Evolutionary conservation across 306 rosid species (phyloP).

Genomic region (Inga laurina): DNA sequence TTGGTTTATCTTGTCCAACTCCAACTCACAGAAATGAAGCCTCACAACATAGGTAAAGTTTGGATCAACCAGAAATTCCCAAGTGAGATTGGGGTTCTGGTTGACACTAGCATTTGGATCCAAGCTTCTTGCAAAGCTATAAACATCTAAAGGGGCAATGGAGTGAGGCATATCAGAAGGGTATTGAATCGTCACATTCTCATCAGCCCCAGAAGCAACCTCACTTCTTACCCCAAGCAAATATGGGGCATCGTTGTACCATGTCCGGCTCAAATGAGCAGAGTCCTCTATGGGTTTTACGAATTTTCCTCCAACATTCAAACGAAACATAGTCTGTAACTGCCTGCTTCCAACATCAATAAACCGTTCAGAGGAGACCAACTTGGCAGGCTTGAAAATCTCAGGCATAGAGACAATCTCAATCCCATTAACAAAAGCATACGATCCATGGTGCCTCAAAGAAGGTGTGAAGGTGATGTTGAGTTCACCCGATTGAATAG

Average conservation of each 20-base stretch:
- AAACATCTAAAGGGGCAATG: constrained; percentile 47
- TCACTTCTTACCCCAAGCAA: constrained; percentile 40
- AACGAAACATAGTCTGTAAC: constrained; percentile 49
- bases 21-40: constrained; percentile 58
- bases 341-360: constrained; percentile 27
- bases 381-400: constrained; percentile 23
- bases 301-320: constrained; percentile 51
- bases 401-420: constrained; percentile 48
- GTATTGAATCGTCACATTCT: constrained; percentile 36
- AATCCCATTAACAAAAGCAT: constrained; percentile 51
- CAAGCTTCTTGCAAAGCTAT: constrained; percentile 48
- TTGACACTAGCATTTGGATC: constrained; percentile 33
- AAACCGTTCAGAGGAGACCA: constrained; percentile 24
- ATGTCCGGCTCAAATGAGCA: constrained; percentile 35
- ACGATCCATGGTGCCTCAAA: constrained; percentile 25
- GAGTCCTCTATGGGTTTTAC: constrained; percentile 42
- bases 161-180: constrained; percentile 24
- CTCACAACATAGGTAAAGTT: constrained; percentile 53
- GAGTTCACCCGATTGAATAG: constrained; percentile 34
- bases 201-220: constrained; percentile 26
- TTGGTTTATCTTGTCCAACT: constrained; percentile 34
- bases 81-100: constrained; percentile 46
- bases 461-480: constrained; percentile 46
- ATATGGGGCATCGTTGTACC: constrained; percentile 51
- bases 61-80: constrained; percentile 48